phyloP scores from a whole-genome alignment of 805 yeast genomes.

The Barnettozyma wickerhamii region DNA sequence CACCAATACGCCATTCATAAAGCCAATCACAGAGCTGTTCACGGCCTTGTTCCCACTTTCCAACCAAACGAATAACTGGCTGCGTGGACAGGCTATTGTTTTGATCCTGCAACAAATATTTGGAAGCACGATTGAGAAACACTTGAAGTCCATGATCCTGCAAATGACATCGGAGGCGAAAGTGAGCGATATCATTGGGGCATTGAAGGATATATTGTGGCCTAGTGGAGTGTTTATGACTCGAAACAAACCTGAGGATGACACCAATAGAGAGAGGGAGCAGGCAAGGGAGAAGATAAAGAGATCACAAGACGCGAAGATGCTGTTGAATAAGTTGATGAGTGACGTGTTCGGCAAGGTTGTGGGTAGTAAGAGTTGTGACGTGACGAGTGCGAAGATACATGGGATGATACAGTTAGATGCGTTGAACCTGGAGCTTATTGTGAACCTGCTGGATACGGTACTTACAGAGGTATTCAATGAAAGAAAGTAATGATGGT shows the following conservation, averaged over 20 bases:
- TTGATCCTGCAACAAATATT: constrained; percentile 79
- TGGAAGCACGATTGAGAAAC: constrained; percentile 82
- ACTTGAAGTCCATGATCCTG: constrained; percentile 35
- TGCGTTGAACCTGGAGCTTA: constrained; percentile 58
- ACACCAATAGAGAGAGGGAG: constrained; percentile 41
- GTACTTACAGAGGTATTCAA: constrained; percentile 38
- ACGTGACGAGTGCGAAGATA: constrained; percentile 53
- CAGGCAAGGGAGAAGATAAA: constrained; percentile 46
- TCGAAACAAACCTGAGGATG: constrained; percentile 10
- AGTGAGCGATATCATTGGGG: constrained; percentile 36
- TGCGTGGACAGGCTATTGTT: constrained; percentile 79
- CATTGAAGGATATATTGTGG: constrained; percentile 37
- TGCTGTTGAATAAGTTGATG: constrained; percentile 52
- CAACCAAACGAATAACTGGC: constrained; percentile 64
- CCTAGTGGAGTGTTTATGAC: constrained; percentile 48
- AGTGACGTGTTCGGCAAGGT: constrained; percentile 64
- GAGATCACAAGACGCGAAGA: constrained; percentile 54
- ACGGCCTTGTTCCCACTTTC: constrained; percentile 60
- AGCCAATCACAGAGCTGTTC: constrained; percentile 76
- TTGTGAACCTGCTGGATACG: constrained; percentile 56
- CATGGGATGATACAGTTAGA: constrained; percentile 74
- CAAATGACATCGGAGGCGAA: constrained; percentile 39
- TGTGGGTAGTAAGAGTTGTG: constrained; percentile 65
- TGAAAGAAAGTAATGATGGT: constrained; percentile 9
- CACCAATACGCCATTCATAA: constrained; percentile 48